Evolutionary conservation across 2,329 filamentous ascomycete species (phyloP).

Genomic region (Claviceps sp.): DNA sequence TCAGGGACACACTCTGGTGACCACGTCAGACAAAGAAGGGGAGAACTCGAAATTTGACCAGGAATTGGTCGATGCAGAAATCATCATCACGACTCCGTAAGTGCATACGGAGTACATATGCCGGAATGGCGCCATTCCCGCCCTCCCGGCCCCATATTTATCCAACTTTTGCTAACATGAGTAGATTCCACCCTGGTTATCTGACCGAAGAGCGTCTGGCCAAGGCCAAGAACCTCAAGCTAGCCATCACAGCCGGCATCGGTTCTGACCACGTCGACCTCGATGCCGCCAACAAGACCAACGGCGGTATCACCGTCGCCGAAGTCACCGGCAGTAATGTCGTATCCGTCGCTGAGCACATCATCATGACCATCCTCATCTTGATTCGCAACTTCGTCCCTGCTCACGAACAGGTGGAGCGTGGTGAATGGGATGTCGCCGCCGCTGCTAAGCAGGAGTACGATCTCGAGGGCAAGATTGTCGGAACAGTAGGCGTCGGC

Average conservation of each 20-base stretch:
- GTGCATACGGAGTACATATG: constrained; percentile 10
- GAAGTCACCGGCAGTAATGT: constrained; percentile 98
- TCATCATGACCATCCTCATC: constrained; percentile 94
- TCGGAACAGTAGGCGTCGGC: constrained; percentile 93
- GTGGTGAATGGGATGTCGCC: constrained; percentile 90
- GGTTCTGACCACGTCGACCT: constrained; percentile 98
- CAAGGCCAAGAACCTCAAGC: constrained; percentile 97
- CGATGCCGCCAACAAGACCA: constrained; percentile 94
- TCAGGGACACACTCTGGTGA: constrained; percentile 89
- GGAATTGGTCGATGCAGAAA: constrained; percentile 89
- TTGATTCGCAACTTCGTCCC: constrained; percentile 98
- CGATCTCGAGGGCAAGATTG: constrained; percentile 93
- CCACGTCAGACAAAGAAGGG: constrained; percentile 95
- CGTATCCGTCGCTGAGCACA: constrained; percentile 96
- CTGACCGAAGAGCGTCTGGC: constrained; percentile 90
- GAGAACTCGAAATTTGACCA: constrained; percentile 87
- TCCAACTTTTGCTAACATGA: background rate
- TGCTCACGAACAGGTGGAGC: constrained; percentile 83
- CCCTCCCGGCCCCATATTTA: background rate
- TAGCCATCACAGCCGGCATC: constrained; percentile 93
- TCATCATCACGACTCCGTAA: constrained; percentile 98
- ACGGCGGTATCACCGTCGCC: constrained; percentile 90
- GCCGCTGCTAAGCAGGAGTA: constrained; percentile 96
- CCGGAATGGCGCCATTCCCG: no score
- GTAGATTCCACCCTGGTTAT: constrained; percentile 94